Percentiles rank a stretch among this genome's conserved stretches.
phyloP scores from a whole-genome alignment of 1,284 basidiomycete species.

The Chondrostereum purpureum region DNA sequence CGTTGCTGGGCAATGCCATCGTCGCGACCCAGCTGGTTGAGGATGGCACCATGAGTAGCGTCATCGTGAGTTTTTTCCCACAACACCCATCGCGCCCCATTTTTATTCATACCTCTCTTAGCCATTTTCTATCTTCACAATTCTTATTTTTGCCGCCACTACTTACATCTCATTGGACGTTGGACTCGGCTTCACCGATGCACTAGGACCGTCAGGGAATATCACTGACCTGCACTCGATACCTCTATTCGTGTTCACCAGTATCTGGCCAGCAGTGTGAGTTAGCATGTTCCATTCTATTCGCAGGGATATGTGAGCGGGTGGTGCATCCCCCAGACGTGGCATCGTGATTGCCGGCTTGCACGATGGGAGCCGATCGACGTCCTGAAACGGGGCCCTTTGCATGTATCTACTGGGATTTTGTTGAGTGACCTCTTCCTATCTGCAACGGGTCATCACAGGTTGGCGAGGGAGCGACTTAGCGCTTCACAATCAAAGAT shows the following conservation, averaged over 20 bases:
- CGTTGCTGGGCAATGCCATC: slow-evolving; percentile 70
- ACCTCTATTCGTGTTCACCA: slow-evolving; percentile 72
- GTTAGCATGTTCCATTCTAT: slow-evolving; percentile 22
- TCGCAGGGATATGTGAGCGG: no score
- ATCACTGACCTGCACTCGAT: slow-evolving; percentile 52
- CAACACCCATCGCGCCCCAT: no score
- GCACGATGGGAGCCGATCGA: no score
- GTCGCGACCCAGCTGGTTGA: slow-evolving; percentile 80
- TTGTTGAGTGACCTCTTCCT: no score
- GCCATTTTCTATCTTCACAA: slow-evolving; percentile 57
- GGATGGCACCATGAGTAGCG: slow-evolving; percentile 69
- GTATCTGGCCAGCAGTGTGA: slow-evolving; percentile 79
- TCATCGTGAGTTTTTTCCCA: slow-evolving; percentile 48
- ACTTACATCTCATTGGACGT: slow-evolving; percentile 78
- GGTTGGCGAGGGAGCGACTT: no score
- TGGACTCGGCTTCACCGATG: slow-evolving; percentile 52
- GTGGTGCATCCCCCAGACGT: no score
- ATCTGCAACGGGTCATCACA: no score
- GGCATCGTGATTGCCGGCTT: no score
- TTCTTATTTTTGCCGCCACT: slow-evolving; percentile 63
- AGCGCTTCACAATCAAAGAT: no score
- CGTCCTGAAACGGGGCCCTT: no score
- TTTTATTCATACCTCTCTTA: slow-evolving; percentile 19
- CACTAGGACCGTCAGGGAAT: slow-evolving; percentile 57
- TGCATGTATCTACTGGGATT: no score